Base-by-base conservation (phyloP, 2,329 filamentous ascomycete genomes). In the Penicillium sp. region DNA sequence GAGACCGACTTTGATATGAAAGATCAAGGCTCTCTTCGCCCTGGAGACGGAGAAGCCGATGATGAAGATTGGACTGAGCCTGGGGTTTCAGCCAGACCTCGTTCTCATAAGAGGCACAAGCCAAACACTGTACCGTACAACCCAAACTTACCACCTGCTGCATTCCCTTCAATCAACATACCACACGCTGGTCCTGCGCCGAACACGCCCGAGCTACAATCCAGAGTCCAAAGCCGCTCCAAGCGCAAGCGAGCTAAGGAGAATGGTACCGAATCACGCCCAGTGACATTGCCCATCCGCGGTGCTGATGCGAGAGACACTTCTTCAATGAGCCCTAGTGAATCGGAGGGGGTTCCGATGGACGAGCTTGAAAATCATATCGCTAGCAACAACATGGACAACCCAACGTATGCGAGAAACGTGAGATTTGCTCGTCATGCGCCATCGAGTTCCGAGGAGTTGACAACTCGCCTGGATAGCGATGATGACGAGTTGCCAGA, bases 71-170 rank as follows among this genome's bases (percentile, higher is more conserved):
- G 13, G 11, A n/a, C 44, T 4, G 45, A 53, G 32, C 40, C 43
- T 16, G 27, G 32, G 3, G 46, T 32, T 11, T 45, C 40, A 24
- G 31, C 39, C 10, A 39, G n/a, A 40, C 39, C 40, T 10, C 51
- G 45, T 11, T 24, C 40, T 24, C 45, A 39, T n/a, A 48, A 51
- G 34, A 27, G 40, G 32, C 31, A 31, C 21, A 50, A 22, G n/a
- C 29, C 52, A 8, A 45, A 21, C 13, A 51, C 43, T 18, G 52
- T 53, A 18, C 47, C 50, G 16, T 78, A 67, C 53, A 64, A 77
- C 56, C 74, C 76, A 9, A 63, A 72, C 41, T 59, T 72, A 14
- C 72, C 70, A 40, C 71, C 75, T 41, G 75, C 75, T 32, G 71
- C 69, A 6, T 78, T 78, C 51, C 76, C 76, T 21, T 76, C 71